Percentiles rank a stretch among this genome's conserved stretches.
phyloP scores from a whole-genome alignment of 2,329 filamentous ascomycete genomes.

The Colletotrichum tofieldiae region DNA sequence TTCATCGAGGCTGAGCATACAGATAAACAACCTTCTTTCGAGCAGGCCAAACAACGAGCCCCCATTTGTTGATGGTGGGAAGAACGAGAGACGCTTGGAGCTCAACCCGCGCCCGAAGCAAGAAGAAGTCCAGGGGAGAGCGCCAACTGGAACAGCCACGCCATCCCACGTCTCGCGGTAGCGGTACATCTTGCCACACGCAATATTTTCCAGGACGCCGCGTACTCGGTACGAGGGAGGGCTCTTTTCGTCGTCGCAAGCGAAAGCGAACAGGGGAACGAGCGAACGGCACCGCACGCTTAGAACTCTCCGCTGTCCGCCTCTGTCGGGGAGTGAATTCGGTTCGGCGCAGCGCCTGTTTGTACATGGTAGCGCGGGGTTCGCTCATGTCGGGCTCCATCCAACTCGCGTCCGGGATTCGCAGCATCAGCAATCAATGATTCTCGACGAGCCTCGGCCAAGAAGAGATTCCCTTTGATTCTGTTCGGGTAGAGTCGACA shows the following conservation, averaged over 20 bases:
- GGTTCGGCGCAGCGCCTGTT: neutral
- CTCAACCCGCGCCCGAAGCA: slow-evolving; percentile 17
- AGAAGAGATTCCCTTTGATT: neutral
- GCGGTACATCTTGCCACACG: neutral
- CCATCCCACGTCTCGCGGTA: neutral
- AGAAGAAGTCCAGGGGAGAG: slow-evolving; percentile 2
- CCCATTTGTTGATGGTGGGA: slow-evolving; percentile 38
- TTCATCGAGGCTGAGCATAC: slow-evolving; percentile 31
- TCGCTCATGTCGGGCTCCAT: slow-evolving; percentile 23
- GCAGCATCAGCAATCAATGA: neutral
- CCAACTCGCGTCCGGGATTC: slow-evolving; percentile 22
- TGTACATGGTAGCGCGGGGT: neutral
- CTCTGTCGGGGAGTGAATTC: slow-evolving; percentile 26
- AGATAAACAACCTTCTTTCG: slow-evolving; percentile 19
- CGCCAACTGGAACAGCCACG: slow-evolving; percentile 39
- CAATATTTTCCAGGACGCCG: rapidly evolving
- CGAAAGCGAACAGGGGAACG: slow-evolving; percentile 21
- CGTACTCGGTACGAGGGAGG: neutral
- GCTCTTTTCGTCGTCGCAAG: neutral
- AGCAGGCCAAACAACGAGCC: slow-evolving; percentile 1
- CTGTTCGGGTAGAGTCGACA: slow-evolving; percentile 5
- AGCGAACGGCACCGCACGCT: slow-evolving; percentile 11
- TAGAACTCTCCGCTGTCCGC: slow-evolving; percentile 16
- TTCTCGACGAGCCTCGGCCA: slow-evolving; percentile 10
- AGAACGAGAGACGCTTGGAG: slow-evolving; percentile 17